Evolutionary conservation across 495 filamentous ascomycete genomes (phyloP).

Genomic region (Penicillium turbatum): DNA sequence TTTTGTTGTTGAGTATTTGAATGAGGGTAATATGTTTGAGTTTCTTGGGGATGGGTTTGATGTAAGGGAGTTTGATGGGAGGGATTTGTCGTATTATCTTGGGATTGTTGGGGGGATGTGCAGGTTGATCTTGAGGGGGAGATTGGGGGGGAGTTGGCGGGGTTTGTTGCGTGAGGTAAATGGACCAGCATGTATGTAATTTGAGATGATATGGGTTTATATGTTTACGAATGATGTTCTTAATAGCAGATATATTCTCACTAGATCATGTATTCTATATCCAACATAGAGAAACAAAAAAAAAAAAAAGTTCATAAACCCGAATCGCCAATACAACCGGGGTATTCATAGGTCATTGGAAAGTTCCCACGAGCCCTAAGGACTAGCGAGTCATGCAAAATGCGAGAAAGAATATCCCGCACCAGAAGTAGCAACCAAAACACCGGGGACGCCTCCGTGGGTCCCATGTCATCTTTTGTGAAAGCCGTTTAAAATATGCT

Average conservation of each 20-base stretch:
- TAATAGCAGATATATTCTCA: constrained; percentile 7
- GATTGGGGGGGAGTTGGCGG: no score
- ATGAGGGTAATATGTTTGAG: constrained; percentile 31
- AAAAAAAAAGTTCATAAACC: constrained; percentile 26
- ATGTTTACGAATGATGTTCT: background rate
- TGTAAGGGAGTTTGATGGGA: background rate
- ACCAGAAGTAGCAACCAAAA: constrained; percentile 14
- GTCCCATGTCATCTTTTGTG: constrained; percentile 21
- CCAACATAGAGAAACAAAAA: constrained; percentile 21
- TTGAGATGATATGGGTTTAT: no score
- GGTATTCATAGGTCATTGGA: constrained; percentile 36
- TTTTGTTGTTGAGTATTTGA: constrained; percentile 43
- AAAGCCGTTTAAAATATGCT: constrained; percentile 21
- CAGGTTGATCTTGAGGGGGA: no score
- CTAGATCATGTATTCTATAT: constrained; percentile 23
- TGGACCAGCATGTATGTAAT: no score
- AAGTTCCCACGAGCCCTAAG: background rate
- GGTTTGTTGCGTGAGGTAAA: no score
- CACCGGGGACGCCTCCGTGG: constrained; percentile 19
- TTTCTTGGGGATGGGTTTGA: constrained; percentile 48
- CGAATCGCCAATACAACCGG: constrained; percentile 31
- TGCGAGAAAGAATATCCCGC: constrained; percentile 10
- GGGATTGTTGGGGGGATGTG: no score
- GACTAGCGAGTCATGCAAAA: constrained; percentile 18
- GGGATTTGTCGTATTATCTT: background rate